These are phyloP conservation scores for Pseudogymnoascus sp. DNA, from an alignment of 2,329 filamentous ascomycete genomes.

Conservation along the genomic window DNA sequence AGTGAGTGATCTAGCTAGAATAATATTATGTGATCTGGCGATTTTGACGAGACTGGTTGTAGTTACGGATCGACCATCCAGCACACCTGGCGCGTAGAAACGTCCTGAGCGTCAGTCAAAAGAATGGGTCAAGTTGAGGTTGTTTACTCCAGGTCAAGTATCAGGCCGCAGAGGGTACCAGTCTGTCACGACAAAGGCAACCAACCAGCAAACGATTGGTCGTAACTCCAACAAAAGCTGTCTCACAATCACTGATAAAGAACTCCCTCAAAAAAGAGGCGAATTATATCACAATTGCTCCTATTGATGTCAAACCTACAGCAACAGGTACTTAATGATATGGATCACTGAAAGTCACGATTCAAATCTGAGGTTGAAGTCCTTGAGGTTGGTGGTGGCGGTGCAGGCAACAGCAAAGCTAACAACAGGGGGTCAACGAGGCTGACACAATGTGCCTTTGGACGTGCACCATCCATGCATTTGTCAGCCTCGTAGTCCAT, in stretches of 20 bases:
- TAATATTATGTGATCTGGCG: not conserved
- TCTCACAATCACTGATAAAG: not conserved
- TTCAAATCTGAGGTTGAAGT: not conserved
- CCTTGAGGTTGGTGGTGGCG: not conserved
- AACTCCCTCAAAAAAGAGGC: not conserved
- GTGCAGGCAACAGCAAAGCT: not conserved
- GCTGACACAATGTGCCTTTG: not conserved
- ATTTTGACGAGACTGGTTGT: not conserved
- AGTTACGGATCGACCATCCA: not conserved
- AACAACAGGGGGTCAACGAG: not conserved
- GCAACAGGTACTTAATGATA: not conserved
- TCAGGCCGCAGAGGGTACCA: not conserved
- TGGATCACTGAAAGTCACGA: not conserved
- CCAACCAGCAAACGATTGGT: not conserved
- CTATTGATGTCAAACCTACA: not conserved
- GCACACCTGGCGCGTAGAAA: not conserved
- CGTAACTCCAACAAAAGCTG: not conserved
- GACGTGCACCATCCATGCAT: not conserved
- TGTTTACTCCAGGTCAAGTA: not conserved
- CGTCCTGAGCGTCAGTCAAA: not conserved
- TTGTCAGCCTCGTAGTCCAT: not conserved
- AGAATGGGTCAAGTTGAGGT: not conserved
- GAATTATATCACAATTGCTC: not conserved
- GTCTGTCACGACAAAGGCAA: not conserved
- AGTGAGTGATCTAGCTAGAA: not conserved